These are phyloP conservation scores for Trichoderma virens DNA, from an alignment of 495 filamentous ascomycete species.

Conservation along the genomic window DNA sequence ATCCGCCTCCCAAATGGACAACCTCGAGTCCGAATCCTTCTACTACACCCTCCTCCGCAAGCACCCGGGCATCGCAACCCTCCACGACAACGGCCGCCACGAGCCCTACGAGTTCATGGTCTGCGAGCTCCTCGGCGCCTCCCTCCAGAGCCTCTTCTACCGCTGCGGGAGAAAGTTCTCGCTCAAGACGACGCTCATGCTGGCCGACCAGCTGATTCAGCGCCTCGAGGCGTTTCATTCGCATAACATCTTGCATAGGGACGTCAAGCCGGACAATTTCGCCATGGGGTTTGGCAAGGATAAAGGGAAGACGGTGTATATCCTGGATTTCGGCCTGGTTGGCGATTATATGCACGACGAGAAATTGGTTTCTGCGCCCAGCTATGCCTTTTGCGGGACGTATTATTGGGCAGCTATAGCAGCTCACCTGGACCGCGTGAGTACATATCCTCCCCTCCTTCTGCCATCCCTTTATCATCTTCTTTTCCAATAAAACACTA, in stretches of 20 bases:
- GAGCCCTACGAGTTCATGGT: conserved; percentile 25
- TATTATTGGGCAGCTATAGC: conserved; percentile 25
- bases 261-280: conserved; percentile 33
- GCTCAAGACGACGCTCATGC: conserved; percentile 33
- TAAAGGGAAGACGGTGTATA: conserved; percentile 25
- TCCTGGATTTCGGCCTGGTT: conserved; percentile 24
- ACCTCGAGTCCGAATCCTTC: conserved; percentile 19
- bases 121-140: conserved; percentile 31
- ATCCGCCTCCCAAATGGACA: neutral
- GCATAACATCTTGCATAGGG: conserved; percentile 27
- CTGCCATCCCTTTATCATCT: neutral
- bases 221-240: conserved; percentile 27
- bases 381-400: conserved; percentile 14
- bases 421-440: conserved; percentile 26
- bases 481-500: no score
- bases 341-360: conserved; percentile 17
- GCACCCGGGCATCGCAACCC: conserved; percentile 24
- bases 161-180: conserved; percentile 28
- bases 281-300: conserved; percentile 25
- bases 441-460: conserved; percentile 9
- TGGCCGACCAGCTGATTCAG: conserved; percentile 29
- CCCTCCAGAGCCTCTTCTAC: conserved; percentile 29
- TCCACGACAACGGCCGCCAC: conserved; percentile 23
- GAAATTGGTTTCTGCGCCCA: neutral
- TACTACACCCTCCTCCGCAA: conserved; percentile 21